Evolutionary conservation across 345 rosid genomes (phyloP), one percentile per base, ranked within the genome.

Genomic region (Hibiscus syriacus): DNA sequence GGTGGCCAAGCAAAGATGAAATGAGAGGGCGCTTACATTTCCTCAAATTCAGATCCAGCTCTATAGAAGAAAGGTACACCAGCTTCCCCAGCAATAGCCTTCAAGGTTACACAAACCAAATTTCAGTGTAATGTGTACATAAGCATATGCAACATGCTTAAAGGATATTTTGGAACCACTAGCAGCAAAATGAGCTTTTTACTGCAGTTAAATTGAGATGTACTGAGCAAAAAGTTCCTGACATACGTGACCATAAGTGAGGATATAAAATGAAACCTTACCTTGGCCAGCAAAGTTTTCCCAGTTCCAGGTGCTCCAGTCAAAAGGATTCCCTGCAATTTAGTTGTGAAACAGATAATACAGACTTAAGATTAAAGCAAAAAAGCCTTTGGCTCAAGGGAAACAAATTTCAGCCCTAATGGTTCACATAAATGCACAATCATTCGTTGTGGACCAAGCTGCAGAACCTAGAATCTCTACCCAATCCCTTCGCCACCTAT

Each of bases 31-130:
- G 69, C 98, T 86, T 80, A 91, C 99, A 91, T 95, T 83, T 95
- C 98, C 87, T 95, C 99, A 83, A 95, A 95, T 82, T 91, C 99
- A 73, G 99, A 95, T 58, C 99, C 99, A 55, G 99, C 96, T 78
- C 99, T 84, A 54, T 94, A 94, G 84, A 94, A 94, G 80, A 94
- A 17, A 38, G 99, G 98, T 36, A 91, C 99, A 30, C 99, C 99
- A 57, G 99, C 99, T 85, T 95, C 99, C 77, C 99, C 99, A 77
- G 99, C 98, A 83, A 91, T 95, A 39, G 99, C 99, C 99, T 95
- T 79, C 41, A 61, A 76, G 73, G 39, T 69, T 69, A 71, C 71
- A 68, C 43, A 41, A 67, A 62, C 17, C 29, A 73, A 55, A 53
- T 25, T 38, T 38, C 41, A 38, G 8, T 38, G 10, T 38, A 38